Conservation (phyloP, 225 moss, liverwort and hornwort genomes). For the Marchantia polymorpha region DNA sequence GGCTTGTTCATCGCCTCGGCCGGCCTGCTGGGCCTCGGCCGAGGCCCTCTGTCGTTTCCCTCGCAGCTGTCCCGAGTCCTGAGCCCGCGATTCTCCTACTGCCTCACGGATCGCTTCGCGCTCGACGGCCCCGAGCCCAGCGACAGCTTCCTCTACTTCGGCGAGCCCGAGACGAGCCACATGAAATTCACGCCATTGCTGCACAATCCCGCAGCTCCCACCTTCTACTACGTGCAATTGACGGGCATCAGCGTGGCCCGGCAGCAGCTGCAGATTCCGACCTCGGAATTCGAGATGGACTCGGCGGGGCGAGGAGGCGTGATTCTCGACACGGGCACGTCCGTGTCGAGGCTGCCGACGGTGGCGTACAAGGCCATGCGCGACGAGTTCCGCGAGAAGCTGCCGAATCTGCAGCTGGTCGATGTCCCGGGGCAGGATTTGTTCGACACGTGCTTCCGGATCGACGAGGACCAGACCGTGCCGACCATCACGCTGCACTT, state of each 20-base stretch:
- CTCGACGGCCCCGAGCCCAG: conserved; percentile 17
- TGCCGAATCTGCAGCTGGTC: conserved; percentile 42
- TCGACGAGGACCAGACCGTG: conserved; percentile 28
- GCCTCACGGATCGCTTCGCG: conserved; percentile 58
- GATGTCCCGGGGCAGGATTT: conserved; percentile 41
- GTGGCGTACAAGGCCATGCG: conserved; percentile 52
- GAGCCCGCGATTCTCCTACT: conserved; percentile 61
- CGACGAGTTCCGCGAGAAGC: conserved; percentile 51
- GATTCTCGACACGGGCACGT: conserved; percentile 72
- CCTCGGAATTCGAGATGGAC: conserved; percentile 48
- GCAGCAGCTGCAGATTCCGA: conserved; percentile 41
- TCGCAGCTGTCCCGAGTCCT: conserved; percentile 43
- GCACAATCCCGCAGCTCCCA: conserved; percentile 49
- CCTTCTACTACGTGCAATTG: conserved; percentile 62
- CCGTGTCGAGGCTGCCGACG: conserved; percentile 49
- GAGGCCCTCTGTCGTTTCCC: conserved; percentile 60
- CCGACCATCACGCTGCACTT: conserved; percentile 37
- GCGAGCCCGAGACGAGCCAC: conserved; percentile 30
- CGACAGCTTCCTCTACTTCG: conserved; percentile 57
- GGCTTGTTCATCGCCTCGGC: conserved; percentile 62
- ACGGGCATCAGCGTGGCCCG: conserved; percentile 57
- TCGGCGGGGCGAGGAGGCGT: conserved; percentile 56
- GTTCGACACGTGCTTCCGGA: conserved; percentile 64
- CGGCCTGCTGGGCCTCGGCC: conserved; percentile 66
- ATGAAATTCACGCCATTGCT: conserved; percentile 50